Evolutionary conservation across 1,284 basidiomycete species (phyloP), one percentile per base, ranked within the genome.

Genomic region (Ceratorhiza oryzae-sativae): DNA sequence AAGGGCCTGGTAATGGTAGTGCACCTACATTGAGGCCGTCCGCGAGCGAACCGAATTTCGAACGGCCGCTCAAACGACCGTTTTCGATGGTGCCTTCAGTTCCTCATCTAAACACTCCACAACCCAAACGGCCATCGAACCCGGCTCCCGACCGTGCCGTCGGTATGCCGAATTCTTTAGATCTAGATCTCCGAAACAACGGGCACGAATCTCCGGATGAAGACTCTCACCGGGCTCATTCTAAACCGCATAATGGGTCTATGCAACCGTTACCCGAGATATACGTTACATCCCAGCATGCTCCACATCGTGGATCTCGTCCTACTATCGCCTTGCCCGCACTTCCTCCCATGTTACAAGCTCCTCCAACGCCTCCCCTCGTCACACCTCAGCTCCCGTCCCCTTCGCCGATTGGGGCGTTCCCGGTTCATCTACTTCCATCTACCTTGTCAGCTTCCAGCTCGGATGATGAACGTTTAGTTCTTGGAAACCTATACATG

Each of bases 401-500:
- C 2, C 71, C 74, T 30, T 18, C 73, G 23, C 77, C 74, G 32
- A 34, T 48, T 27, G 5, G 34, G 3, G 27, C 46, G 2, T 48
- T 48, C 42, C 55, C 60, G 5, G n/a, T 34, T 20, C 25, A n/a
- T 41, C 53, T n/a, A 27, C 27, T 46, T 56, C 65, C 65, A 5
- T 10, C 13, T 36, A n/a, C 2, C 20, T 10, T 18, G 18, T 18
- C 42, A n/a, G 23, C 15, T 46, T 45, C 48, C 3, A 53, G 34
- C 9, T 20, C 41, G 25, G 58, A 36, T 3, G 48, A 36, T 23
- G 36, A 34, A 15, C 23, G 41, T 3, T 30, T 41, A 8, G 41
- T 48, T 13, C 42, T 98, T 1, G 97, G 97, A n/a, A 98, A 98
- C 79, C 80, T 99, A 41, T 86, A 92, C 56, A 81, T 99, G 34